These are phyloP conservation scores for Radiomyces spectabilis DNA, from an alignment of 192 early-diverging fungal species.

Conservation along the genomic window DNA sequence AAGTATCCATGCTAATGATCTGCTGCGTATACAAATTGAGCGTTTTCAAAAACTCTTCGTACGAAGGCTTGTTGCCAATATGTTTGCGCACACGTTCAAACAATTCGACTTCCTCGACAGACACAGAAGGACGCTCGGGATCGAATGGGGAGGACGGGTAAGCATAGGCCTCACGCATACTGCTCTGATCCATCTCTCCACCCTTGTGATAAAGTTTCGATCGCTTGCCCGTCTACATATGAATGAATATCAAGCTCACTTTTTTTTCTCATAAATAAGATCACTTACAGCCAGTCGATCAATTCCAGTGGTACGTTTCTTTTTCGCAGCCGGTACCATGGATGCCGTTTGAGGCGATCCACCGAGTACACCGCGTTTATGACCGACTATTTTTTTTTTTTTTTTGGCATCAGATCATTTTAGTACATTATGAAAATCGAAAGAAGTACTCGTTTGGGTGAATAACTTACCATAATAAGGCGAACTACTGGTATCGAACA, in stretches of 20 bases:
- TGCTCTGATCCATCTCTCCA: slow-evolving; percentile 3
- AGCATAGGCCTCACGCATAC: neutral
- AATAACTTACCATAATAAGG: slow-evolving; percentile 21
- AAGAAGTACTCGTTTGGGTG: no score
- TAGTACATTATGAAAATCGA: no score
- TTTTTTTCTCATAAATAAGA: neutral
- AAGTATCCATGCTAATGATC: slow-evolving; percentile 74
- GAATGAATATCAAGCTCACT: neutral
- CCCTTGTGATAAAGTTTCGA: slow-evolving; percentile 14
- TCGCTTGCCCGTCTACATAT: neutral
- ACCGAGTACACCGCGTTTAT: neutral
- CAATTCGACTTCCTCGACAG: slow-evolving; percentile 83
- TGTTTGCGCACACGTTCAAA: slow-evolving; percentile 87
- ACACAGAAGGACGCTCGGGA: slow-evolving; percentile 26
- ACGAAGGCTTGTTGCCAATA: slow-evolving; percentile 81
- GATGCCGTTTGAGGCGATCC: neutral
- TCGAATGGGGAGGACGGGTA: slow-evolving; percentile 12
- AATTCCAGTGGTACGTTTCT: slow-evolving; percentile 24
- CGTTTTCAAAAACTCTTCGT: slow-evolving; percentile 95
- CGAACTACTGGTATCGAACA: slow-evolving; percentile 28
- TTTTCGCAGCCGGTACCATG: slow-evolving; percentile 4
- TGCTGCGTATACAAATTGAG: slow-evolving; percentile 93
- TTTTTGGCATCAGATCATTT: no score
- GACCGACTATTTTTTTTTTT: slow-evolving; percentile 1
- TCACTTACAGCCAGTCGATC: slow-evolving; percentile 13